Evolutionary conservation across 768 basidiomycete species (phyloP), one percentile per base, ranked within the genome.

Genomic region (Hemileccinum impolitum): DNA sequence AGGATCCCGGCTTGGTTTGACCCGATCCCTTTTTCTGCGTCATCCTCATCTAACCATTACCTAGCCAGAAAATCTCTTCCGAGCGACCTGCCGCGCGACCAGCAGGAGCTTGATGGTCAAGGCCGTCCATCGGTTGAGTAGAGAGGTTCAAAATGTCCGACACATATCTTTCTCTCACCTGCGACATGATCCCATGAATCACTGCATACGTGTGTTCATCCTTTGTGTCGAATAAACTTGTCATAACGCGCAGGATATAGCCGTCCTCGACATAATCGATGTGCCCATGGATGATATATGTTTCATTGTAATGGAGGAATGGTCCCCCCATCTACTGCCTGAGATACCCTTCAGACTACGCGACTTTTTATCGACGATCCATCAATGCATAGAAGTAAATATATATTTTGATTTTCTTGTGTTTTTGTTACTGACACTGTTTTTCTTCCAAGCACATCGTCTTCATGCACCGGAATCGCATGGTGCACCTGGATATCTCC

Each of bases 261-360:
- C 87, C 34, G 72, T 90, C 17, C 63, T 86, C 26, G 84, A 83
- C 58, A 64, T 86, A 17, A 76, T 90, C 43, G 76, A 79, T 54
- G 69, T 79, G 18, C 62, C 69, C 3, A 59, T 70, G 10, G 82
- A 85, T 50, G 63, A 70, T 42, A 60, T 85, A 32, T 80, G 72
- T 13, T 83, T 90, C 58, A 81, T 90, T 48, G 80, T 89, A 21
- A 88, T 87, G 85, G 87, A 89, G 60, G 78, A 87, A 65, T 90
- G 87, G 87, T 83, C 81, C 13, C 72, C 85, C 11, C 76, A 83
- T 47, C 68, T 87, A 18, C 71, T 84, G 19, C 67, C 74, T 13
- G 69, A 72, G 31, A 66, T 71, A 21, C 81, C 82, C 6, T 77
- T 75, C 59, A 79, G 72, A 54, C 61, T 83, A 43, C 66, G 67